Conservation (phyloP, 1,284 basidiomycete genomes). For the Lentinus polychrous region DNA sequence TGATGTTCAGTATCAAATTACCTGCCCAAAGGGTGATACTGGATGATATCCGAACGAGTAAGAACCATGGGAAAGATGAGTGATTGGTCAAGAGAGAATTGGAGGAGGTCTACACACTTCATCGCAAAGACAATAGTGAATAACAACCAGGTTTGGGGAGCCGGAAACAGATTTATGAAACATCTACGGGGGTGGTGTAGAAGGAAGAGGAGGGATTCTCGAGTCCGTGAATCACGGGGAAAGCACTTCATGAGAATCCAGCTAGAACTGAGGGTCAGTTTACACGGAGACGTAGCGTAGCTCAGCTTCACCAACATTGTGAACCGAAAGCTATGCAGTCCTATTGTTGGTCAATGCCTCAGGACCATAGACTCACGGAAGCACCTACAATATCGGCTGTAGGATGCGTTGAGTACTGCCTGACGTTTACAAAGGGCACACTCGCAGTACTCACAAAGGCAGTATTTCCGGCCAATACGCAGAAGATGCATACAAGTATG, state of each 20-base stretch:
- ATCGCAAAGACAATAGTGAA: slow-evolving; percentile 59
- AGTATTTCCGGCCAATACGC: slow-evolving; percentile 90
- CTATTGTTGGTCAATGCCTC: neutral
- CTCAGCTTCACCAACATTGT: slow-evolving; percentile 41
- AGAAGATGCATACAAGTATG: slow-evolving; percentile 58
- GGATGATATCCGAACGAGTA: slow-evolving; percentile 3
- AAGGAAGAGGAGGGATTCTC: slow-evolving; percentile 86
- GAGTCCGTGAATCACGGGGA: slow-evolving; percentile 49
- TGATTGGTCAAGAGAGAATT: too few relatives aligned
- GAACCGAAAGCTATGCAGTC: slow-evolving; percentile 45
- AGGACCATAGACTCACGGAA: neutral
- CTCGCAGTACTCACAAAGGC: slow-evolving; percentile 62
- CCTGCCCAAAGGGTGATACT: slow-evolving; percentile 68
- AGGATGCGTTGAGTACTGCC: slow-evolving; percentile 6
- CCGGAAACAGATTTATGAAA: slow-evolving; percentile 93
- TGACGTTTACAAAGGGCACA: slow-evolving; percentile 4
- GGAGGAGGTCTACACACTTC: slow-evolving; percentile 41
- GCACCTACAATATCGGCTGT: slow-evolving; percentile 67
- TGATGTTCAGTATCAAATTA: slow-evolving; percentile 87
- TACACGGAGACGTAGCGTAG: too few relatives aligned
- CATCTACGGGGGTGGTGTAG: slow-evolving; percentile 97
- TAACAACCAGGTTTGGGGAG: slow-evolving; percentile 94
- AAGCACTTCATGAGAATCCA: slow-evolving; percentile 70
- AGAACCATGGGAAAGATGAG: too few relatives aligned
- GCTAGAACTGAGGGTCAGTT: slow-evolving; percentile 29